Base-by-base conservation (phyloP, 495 filamentous ascomycete species). In the Hyaloscypha variabilis region DNA sequence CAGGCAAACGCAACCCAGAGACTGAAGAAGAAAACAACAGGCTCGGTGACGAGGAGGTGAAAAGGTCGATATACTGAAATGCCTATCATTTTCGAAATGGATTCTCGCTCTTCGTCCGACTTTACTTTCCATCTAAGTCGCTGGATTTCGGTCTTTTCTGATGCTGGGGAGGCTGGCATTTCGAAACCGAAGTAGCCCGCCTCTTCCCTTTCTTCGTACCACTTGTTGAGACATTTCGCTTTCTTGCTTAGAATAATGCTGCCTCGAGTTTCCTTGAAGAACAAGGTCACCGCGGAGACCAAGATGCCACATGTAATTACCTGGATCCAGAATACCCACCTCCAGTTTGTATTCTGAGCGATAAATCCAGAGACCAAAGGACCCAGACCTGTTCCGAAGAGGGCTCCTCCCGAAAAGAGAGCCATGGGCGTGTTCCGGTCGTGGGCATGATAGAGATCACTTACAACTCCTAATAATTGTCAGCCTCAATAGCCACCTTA, bases 1-100 rank as follows among this genome's bases (percentile, higher is more conserved):
- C 94, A 98, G 57, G 86, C 88, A 75, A 97, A 97, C 8, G 92
- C 81, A 5, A 91, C 87, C 94, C 94, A 97, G 17, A 96, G 79
- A 25, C 90, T 94, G 76, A 97, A 98, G 79, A 90, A 96, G 78
- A 97, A 97, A 23, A 97, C 93, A 14, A 97, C 92, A 0, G 94
- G 91, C 69, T 97, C 94, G 13, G 93, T 97, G 70, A 91, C 78
- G 25, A 98, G 88, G 31, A 98, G 82, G 64, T 91, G 85, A 76
- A 97, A 96, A 6, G 94, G 93, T 17, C 93, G 84, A 55, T 86
- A 90, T 25, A 91, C 77, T 0, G 92, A 95, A 28, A 92, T 85
- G 29, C 80, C 78, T 60, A 97, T 89, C 87, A 94, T 92, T 67
- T 84, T 85, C 13, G 67, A 69, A 42, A 97, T 68, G 6, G 85